Base-by-base conservation (phyloP, 441 rosid genomes). In the Syzygium malaccense region DNA sequence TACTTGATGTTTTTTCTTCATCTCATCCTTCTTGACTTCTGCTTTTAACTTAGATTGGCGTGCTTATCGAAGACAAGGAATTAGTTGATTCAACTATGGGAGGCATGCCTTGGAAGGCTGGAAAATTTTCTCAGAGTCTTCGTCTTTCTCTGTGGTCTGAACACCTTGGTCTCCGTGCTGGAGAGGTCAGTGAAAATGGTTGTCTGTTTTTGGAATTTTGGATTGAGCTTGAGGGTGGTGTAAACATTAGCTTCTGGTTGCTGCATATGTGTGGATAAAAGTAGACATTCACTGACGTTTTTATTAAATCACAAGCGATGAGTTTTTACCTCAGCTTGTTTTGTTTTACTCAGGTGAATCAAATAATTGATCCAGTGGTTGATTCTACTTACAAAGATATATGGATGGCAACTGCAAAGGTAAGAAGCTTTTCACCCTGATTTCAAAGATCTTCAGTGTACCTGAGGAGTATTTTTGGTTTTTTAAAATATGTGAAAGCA, bases 81-180 rank as follows among this genome's bases (percentile, higher is more conserved):
- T 91, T 94, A 2, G 94, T 98, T 87, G 95, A 95, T 91, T 98
- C 99, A 3, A 90, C 89, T 90, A 97, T 98, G 99, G 97, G 95
- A 88, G 99, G 99, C 88, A 93, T 94, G 86, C 98, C 98, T 53
- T 94, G 98, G 99, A 96, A 96, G 91, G 99, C 99, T 90, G 99
- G 99, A 89, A 97, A 93, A 87, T 97, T 97, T 91, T 84, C 99
- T 84, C 86, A 71, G 86, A 96, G 97, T 91, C 99, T 98, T 89
- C 97, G 99, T 89, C 96, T 95, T 26, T 94, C 99, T 26, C 92
- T 98, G 89, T 98, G 99, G 99, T 94, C 98, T 6, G 99, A 98
- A 90, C 99, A 98, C 93, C 99, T 98, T 88, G 99, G 98, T 89
- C 98, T 97, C 92, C 93, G 58, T 88, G 89, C 91, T 48, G 95